A percentile compares a stretch with the other conserved stretches of the same genome.
Evolutionary conservation across 164 flowering plant genomes (phyloP).

Genomic region (Macadamia tetraphylla): DNA sequence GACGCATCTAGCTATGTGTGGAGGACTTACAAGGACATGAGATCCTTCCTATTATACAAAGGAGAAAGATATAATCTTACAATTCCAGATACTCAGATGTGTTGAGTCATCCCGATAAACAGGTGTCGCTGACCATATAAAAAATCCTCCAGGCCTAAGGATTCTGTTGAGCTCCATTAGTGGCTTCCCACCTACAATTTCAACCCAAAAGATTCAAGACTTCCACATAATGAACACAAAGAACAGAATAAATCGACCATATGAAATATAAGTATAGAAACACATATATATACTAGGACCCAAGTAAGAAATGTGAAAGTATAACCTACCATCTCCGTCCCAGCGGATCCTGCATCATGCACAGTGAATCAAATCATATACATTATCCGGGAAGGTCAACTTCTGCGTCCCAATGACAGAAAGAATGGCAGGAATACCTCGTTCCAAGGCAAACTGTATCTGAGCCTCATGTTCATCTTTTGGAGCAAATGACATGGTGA

Average conservation of each 20-base stretch:
- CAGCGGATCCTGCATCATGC: constrained; percentile 94
- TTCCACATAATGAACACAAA: not conserved
- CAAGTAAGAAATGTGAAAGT: not conserved
- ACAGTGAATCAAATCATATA: constrained; percentile 82
- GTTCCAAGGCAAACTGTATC: constrained; percentile 91
- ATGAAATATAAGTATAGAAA: no score
- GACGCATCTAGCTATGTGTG: no score
- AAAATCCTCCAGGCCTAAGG: constrained; percentile 92
- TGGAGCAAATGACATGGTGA: constrained; percentile 97
- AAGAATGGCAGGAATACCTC: constrained; percentile 90
- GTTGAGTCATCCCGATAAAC: constrained; percentile 69
- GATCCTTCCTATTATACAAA: not conserved
- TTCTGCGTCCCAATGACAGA: constrained; percentile 81
- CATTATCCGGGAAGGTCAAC: constrained; percentile 67
- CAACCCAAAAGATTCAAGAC: not conserved
- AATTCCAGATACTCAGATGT: constrained; percentile 61
- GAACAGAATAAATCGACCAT: no score
- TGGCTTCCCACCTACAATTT: constrained; percentile 76
- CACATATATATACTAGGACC: not conserved
- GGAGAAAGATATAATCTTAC: constrained; percentile 14
- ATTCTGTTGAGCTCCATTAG: constrained; percentile 81
- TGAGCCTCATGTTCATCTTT: constrained; percentile 98
- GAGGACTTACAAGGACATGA: no score
- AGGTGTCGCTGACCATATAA: constrained; percentile 95
- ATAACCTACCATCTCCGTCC: constrained; percentile 64